Evolutionary conservation across 169 alveolate genomes (phyloP), one percentile per base, ranked within the genome.

Genomic region (Plasmodium inui): DNA sequence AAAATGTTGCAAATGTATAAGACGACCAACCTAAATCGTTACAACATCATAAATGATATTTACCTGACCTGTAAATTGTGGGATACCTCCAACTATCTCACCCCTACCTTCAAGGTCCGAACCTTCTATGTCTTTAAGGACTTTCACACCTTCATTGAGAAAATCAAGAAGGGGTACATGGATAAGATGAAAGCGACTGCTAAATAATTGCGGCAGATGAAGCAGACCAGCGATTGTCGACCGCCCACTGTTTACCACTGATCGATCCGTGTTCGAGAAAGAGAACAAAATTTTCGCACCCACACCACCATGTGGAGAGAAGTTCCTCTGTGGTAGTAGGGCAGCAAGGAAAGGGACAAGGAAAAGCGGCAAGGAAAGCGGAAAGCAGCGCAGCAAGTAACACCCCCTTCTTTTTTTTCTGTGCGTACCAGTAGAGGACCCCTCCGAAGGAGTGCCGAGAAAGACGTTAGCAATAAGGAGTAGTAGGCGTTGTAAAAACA

Each of bases 21-120:
- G 10, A 78, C 67, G n/a, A 79, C 94, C 8, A 89, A 78, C 28
- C 32, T 89, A 14, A 79, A 67, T 57, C 41, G 90, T 37, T 67
- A 89, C 32, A 89, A 89, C 44, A 1, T 72, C 9, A 53, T 89
- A 8, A 61, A 46, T 37, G 83, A 78, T 79, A 61, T 89, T 14
- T 89, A 89, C 71, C 19, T 89, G 28, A 79, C 90, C 34, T 61
- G 46, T 3, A 70, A 80, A 80, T 1, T 34, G 6, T 89, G 94
- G 94, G 83, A 78, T 41, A 79, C 83, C 14, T 19, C 70, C 74
- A 80, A 89, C 53, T 89, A 89, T 44, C 19, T 89, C 17, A 89
- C 94, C 14, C 94, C 88, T 1, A 89, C 94, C 2, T 46, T 79
- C 50, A 89, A 89, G 46, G 57, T 89, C 17, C 57, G 53, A 26